Conservation (phyloP, 2,329 filamentous ascomycete species). For the Xylariaceae sp. region DNA sequence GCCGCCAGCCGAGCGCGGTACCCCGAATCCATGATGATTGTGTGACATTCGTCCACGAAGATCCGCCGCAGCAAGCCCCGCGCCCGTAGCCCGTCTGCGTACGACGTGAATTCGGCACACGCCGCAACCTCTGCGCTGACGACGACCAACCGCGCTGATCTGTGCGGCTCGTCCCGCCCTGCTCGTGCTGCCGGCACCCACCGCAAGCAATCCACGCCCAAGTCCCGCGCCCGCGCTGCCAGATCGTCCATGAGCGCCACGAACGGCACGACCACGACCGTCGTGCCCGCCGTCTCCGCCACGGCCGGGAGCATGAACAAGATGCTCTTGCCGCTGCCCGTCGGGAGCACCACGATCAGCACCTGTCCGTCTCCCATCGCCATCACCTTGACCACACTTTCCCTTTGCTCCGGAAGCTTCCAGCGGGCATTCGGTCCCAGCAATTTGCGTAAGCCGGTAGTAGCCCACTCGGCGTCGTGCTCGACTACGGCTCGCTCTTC, state of each 20-base stretch:
- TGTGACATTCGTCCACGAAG: slow-evolving; percentile 11
- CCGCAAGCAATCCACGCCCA: not conserved
- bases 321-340: not conserved
- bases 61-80: not conserved
- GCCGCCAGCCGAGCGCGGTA: too few relatives aligned
- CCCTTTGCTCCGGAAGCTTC: too few relatives aligned
- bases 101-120: not conserved
- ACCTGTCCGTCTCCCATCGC: too few relatives aligned
- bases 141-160: not conserved
- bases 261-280: not conserved
- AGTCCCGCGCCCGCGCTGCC: not conserved
- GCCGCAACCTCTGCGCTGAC: not conserved
- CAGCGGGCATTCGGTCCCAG: too few relatives aligned
- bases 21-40: not conserved
- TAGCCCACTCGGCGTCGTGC: too few relatives aligned
- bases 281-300: not conserved
- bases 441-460: too few relatives aligned
- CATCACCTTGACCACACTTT: too few relatives aligned
- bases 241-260: not conserved
- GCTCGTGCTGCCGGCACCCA: not conserved
- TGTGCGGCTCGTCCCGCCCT: not conserved
- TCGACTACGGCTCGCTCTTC: too few relatives aligned
- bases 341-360: not conserved
- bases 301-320: not conserved
- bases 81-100: not conserved